Base-by-base conservation (phyloP, 139 green algal genomes). In the Yamagishiella unicocca region DNA sequence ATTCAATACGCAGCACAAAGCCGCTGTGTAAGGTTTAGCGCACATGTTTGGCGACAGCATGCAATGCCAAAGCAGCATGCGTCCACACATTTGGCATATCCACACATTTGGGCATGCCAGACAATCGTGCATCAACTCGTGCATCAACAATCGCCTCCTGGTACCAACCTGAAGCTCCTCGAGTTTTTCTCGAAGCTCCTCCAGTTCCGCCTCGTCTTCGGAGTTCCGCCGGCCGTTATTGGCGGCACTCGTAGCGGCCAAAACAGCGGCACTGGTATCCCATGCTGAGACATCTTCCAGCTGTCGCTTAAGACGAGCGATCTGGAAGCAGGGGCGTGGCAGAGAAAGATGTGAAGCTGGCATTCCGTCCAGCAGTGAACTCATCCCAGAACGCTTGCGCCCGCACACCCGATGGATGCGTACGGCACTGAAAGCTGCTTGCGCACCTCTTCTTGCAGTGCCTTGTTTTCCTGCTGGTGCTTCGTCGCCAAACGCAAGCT, bases 381-480 rank as follows among this genome's bases (percentile, higher is more conserved):
- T n/a, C n/a, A n/a, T n/a, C n/a, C n/a, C n/a, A n/a, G n/a, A n/a
- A n/a, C n/a, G n/a, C n/a, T n/a, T n/a, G n/a, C n/a, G n/a, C n/a
- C n/a, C n/a, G n/a, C n/a, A n/a, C n/a, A n/a, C n/a, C n/a, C n/a
- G n/a, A n/a, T n/a, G n/a, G n/a, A n/a, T n/a, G n/a, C n/a, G n/a
- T n/a, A n/a, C n/a, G n/a, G n/a, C n/a, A n/a, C n/a, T n/a, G n/a
- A n/a, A n/a, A n/a, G n/a, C n/a, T n/a, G n/a, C n/a, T 58, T 58
- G 17, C 46, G 50, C 62, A 88, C 42, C 91, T 87, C 40, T n/a
- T 86, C 86, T 27, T 72, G 68, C 50, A 90, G 58, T 9, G 43
- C 77, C 42, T 87, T 90, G 77, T 84, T 84, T 31, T 87, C 55
- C 83, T 93, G 87, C 80, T 90, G 89, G 67, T 87, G 53, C 62